Conservation (phyloP, 257 asterid genomes). For the Fraxinus excelsior region DNA sequence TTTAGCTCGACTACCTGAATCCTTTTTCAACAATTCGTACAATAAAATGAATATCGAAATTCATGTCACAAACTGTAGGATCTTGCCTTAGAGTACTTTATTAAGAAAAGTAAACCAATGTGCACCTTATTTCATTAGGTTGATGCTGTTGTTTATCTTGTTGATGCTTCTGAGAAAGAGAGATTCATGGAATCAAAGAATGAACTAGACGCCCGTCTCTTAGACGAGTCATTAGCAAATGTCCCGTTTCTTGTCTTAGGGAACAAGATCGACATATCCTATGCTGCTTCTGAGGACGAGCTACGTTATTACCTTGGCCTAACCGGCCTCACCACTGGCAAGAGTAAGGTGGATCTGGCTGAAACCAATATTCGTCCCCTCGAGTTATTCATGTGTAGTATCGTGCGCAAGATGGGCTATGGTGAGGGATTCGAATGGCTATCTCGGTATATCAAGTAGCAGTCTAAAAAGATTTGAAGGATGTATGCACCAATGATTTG, state of each 20-base stretch:
- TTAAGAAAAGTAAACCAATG: not conserved
- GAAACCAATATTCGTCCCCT: constrained; percentile 35
- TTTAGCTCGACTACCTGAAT: not conserved
- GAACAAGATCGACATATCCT: constrained; percentile 47
- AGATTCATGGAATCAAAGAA: constrained; percentile 48
- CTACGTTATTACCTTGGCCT: constrained; percentile 42
- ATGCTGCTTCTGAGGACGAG: constrained; percentile 56
- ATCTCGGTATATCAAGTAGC: constrained; percentile 45
- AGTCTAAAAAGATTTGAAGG: not conserved
- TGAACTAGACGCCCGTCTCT: constrained; percentile 52
- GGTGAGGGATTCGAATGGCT: constrained; percentile 59
- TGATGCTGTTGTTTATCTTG: constrained; percentile 50
- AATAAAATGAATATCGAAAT: not conserved
- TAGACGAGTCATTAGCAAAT: constrained; percentile 37
- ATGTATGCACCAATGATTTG: not conserved
- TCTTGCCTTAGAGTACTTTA: not conserved
- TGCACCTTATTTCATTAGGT: constrained; percentile 26
- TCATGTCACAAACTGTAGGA: not conserved
- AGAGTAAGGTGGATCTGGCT: constrained; percentile 33
- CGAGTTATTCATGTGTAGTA: constrained; percentile 60
- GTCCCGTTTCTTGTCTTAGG: constrained; percentile 54
- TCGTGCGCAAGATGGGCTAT: constrained; percentile 60
- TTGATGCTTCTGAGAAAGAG: constrained; percentile 48
- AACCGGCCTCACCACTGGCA: constrained; percentile 46
- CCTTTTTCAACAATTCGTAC: not conserved